Evolutionary conservation across 169 alveolate genomes (phyloP).

Genomic region (Plasmodium relictum): DNA sequence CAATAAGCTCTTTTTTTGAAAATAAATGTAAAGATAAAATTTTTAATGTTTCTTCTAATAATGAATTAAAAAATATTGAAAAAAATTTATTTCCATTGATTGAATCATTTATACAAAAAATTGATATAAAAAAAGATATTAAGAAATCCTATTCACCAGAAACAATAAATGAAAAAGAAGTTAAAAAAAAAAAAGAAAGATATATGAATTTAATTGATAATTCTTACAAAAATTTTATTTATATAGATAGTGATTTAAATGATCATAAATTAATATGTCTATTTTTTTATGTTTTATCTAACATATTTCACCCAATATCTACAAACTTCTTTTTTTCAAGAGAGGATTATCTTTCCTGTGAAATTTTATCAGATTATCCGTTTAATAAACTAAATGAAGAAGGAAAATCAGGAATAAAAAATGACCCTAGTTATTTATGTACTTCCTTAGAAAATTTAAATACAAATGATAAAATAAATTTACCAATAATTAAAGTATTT

Average conservation of each 20-base stretch:
- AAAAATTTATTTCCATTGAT: slow-evolving; percentile 41
- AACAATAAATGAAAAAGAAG: slow-evolving; percentile 59
- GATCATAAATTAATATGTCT: slow-evolving; percentile 67
- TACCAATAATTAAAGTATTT: slow-evolving; percentile 41
- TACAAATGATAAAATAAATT: slow-evolving; percentile 4
- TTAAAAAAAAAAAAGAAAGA: slow-evolving; percentile 46
- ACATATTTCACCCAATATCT: slow-evolving; percentile 50
- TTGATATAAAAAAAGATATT: slow-evolving; percentile 56
- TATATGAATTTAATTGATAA: slow-evolving; percentile 55
- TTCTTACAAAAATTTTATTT: slow-evolving; percentile 59
- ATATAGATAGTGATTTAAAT: slow-evolving; percentile 57
- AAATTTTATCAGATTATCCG: neutral
- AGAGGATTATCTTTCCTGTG: neutral
- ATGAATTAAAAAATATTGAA: slow-evolving; percentile 10
- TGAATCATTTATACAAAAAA: slow-evolving; percentile 67
- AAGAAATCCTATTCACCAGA: slow-evolving; percentile 62
- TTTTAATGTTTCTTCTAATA: neutral
- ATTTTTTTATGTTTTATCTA: slow-evolving; percentile 55
- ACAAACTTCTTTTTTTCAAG: slow-evolving; percentile 3
- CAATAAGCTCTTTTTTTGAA: neutral
- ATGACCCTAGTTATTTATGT: neutral
- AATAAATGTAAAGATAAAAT: neutral
- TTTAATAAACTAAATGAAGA: neutral
- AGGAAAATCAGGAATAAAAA: neutral
- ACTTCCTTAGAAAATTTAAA: neutral